Percentiles rank a stretch among this genome's conserved stretches.
Evolutionary conservation across 2,329 filamentous ascomycete genomes (phyloP).

Genomic region (Aspergillus tubingensis): DNA sequence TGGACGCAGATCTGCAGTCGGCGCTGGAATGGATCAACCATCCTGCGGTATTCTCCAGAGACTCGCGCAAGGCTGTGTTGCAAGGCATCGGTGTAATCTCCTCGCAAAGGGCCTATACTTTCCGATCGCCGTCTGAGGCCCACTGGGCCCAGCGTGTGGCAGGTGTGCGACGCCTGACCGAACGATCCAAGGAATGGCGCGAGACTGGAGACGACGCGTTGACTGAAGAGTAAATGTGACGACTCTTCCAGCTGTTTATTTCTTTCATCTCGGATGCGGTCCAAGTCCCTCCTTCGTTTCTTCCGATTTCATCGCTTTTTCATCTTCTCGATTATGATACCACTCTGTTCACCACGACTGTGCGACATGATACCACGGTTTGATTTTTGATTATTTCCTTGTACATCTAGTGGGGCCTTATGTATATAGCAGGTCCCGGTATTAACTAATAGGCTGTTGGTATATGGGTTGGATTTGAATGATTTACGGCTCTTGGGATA

Average conservation of each 20-base stretch:
- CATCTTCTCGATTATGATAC: slow-evolving; percentile 39
- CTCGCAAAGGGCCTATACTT: slow-evolving; percentile 90
- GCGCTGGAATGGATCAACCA: slow-evolving; percentile 97
- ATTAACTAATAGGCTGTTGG: slow-evolving; percentile 1
- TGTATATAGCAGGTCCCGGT: slow-evolving; percentile 13
- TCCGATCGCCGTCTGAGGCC: slow-evolving; percentile 83
- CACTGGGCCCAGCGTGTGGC: slow-evolving; percentile 83
- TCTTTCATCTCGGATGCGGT: neutral
- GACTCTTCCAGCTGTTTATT: slow-evolving; percentile 4
- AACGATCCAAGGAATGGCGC: slow-evolving; percentile 87
- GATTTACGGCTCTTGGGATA: slow-evolving; percentile 7
- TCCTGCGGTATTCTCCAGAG: slow-evolving; percentile 88
- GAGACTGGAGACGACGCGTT: slow-evolving; percentile 77
- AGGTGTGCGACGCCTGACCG: slow-evolving; percentile 78
- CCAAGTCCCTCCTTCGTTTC: slow-evolving; percentile 10
- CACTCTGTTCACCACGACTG: slow-evolving; percentile 42
- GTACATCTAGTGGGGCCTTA: slow-evolving; percentile 6
- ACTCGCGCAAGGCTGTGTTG: slow-evolving; percentile 91
- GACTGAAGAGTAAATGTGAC: slow-evolving; percentile 51
- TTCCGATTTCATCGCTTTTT: slow-evolving; percentile 17
- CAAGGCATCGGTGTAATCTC: slow-evolving; percentile 97
- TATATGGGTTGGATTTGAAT: neutral
- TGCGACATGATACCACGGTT: slow-evolving; percentile 39
- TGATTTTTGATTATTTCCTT: slow-evolving; percentile 11
- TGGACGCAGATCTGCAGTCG: slow-evolving; percentile 87